phyloP scores from a whole-genome alignment of 306 rosid genomes.

The Prinsepia uniflora region DNA sequence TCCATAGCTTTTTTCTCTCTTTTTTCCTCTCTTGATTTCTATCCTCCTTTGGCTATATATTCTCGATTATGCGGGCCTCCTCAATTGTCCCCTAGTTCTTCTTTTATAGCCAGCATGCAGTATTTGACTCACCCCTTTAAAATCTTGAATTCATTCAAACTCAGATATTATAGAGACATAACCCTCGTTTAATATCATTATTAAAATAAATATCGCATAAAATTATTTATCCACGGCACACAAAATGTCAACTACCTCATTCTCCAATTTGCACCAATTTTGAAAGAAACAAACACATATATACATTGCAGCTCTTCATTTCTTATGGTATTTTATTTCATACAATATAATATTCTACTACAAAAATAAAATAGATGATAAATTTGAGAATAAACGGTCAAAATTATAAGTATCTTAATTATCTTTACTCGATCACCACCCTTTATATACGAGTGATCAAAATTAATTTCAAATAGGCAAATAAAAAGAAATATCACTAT shows the following conservation, averaged over 20 bases:
- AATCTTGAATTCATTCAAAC: slow-evolving; percentile 1
- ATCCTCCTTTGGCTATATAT: not conserved
- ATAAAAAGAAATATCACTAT: not conserved
- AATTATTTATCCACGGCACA: not conserved
- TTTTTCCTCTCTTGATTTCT: not conserved
- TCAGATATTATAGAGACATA: not conserved
- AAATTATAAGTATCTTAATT: no score
- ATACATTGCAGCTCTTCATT: not conserved
- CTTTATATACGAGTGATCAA: no score
- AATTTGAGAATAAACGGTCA: no score
- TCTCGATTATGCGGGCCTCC: slow-evolving; percentile 10
- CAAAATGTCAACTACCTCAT: slow-evolving; percentile 33
- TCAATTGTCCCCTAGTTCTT: not conserved
- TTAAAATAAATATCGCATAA: not conserved
- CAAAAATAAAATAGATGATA: no score
- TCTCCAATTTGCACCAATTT: not conserved
- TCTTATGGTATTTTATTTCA: no score
- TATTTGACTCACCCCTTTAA: slow-evolving; percentile 45
- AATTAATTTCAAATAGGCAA: not conserved
- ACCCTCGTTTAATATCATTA: not conserved
- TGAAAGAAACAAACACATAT: not conserved
- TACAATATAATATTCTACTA: no score
- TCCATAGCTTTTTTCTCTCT: slow-evolving; percentile 34
- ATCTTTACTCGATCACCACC: no score
- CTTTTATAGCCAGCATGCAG: slow-evolving; percentile 47